Evolutionary conservation across 306 rosid genomes (phyloP).

Genomic region (Fragaria ananassa): DNA sequence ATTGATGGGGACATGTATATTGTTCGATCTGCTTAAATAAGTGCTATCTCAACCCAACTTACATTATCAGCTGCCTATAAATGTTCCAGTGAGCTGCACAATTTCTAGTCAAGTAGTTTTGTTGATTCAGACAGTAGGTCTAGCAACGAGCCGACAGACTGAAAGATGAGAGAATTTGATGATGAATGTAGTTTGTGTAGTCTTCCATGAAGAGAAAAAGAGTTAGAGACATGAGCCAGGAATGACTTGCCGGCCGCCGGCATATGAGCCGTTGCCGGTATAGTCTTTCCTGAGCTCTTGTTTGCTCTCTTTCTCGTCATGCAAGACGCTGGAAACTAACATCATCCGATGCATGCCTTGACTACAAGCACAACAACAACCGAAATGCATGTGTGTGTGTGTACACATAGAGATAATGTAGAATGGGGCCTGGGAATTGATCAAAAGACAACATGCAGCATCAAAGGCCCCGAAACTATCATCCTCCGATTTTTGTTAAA

Average conservation of each 20-base stretch:
- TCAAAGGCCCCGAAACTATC: no score
- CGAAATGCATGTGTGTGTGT: no score
- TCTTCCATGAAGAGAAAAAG: constrained; percentile 3
- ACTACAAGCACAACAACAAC: no score
- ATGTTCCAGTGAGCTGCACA: background rate
- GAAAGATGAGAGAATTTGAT: background rate
- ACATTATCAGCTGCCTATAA: background rate
- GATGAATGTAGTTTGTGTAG: background rate
- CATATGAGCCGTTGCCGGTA: background rate
- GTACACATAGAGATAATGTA: no score
- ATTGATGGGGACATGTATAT: background rate
- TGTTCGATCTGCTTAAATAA: background rate
- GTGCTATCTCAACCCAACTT: background rate
- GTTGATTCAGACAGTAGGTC: background rate
- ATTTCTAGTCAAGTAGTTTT: background rate
- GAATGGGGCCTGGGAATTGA: no score
- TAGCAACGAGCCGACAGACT: background rate
- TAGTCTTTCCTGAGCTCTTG: background rate
- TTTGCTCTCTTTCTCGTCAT: constrained; percentile 2
- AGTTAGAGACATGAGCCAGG: background rate
- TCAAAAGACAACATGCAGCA: no score
- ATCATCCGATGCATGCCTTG: no score
- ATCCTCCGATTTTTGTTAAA: no score
- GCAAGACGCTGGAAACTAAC: background rate
- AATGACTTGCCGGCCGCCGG: background rate